These are phyloP conservation scores for Fusarium aywerte DNA, from an alignment of 2,329 filamentous ascomycete genomes.

Conservation along the genomic window DNA sequence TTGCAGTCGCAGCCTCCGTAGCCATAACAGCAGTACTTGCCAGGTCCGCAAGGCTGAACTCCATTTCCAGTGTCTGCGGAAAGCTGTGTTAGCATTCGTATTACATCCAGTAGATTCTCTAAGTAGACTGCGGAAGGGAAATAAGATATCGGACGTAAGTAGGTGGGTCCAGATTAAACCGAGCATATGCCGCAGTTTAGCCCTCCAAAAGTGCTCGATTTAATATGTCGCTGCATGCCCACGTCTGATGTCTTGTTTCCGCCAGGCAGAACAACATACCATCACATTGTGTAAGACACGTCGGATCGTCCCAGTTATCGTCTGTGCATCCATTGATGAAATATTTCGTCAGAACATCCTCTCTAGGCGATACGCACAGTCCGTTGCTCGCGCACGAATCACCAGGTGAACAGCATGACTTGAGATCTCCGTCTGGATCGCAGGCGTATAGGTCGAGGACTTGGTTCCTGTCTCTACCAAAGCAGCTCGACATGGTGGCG, in stretches of 20 bases:
- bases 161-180: no score
- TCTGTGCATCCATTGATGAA: neutral
- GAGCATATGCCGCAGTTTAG: no score
- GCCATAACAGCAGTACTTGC: neutral
- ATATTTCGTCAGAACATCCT: neutral
- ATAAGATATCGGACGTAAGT: no score
- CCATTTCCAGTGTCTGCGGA: neutral
- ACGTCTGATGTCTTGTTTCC: no score
- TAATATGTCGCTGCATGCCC: no score
- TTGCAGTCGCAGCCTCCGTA: neutral
- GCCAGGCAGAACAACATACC: neutral
- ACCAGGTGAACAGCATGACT: neutral
- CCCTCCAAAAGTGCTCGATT: no score
- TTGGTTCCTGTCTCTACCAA: neutral
- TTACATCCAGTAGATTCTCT: no score
- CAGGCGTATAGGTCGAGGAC: neutral
- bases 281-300: neutral
- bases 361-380: neutral
- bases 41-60: neutral
- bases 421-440: neutral
- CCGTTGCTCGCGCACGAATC: neutral
- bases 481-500: neutral
- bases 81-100: neutral
- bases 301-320: neutral
- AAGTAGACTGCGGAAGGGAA: no score